Percentiles rank a stretch among this genome's conserved stretches.
These are phyloP conservation scores for Aspergillus diversus DNA, from an alignment of 495 filamentous ascomycete species.

Conservation along the genomic window DNA sequence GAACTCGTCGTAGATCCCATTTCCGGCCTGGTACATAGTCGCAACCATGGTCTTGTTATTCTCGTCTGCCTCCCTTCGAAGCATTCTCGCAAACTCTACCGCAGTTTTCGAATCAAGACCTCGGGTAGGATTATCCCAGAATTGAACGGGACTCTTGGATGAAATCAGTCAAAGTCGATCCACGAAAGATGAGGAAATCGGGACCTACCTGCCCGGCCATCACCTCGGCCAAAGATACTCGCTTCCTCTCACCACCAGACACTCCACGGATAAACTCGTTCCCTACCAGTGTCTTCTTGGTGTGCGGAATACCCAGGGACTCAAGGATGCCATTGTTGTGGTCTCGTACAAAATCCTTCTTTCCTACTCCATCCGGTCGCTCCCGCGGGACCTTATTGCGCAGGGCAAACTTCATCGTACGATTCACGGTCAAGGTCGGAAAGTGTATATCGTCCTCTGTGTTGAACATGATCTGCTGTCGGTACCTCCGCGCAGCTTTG, in stretches of 20 bases:
- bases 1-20: conserved; percentile 74
- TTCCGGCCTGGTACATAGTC: conserved; percentile 82
- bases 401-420: conserved; percentile 82
- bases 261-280: conserved; percentile 84
- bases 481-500: conserved; percentile 33
- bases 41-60: conserved; percentile 69
- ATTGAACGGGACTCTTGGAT: conserved; percentile 66
- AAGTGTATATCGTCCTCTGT: conserved; percentile 74
- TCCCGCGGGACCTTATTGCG: conserved; percentile 67
- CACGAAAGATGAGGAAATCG: conserved; percentile 42
- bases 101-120: conserved; percentile 82
- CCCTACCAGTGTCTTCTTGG: conserved; percentile 76
- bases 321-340: conserved; percentile 76
- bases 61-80: conserved; percentile 68
- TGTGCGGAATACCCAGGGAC: conserved; percentile 76
- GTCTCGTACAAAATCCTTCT: conserved; percentile 59
- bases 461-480: conserved; percentile 51
- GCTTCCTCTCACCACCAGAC: conserved; percentile 81
- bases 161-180: conserved; percentile 17
- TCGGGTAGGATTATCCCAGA: conserved; percentile 83
- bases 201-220: conserved; percentile 57
- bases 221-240: conserved; percentile 78
- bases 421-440: conserved; percentile 76
- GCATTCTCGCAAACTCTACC: conserved; percentile 72
- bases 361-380: conserved; percentile 56